Base-by-base conservation (phyloP, 2,329 filamentous ascomycete genomes). In the Aspergillus jensenii region DNA sequence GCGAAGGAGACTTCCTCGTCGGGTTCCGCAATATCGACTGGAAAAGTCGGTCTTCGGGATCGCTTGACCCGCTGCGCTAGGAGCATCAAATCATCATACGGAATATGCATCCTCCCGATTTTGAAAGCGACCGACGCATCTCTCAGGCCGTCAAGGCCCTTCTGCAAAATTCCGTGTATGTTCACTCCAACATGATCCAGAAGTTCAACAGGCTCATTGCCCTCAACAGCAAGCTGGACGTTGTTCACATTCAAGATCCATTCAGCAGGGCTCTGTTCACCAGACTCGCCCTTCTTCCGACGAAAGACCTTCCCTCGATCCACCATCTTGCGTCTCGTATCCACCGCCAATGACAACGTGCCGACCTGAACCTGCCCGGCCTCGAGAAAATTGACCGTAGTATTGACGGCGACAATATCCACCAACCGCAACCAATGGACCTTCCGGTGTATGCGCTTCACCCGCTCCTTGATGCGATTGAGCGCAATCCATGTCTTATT, bases 111-210 rank as follows among this genome's bases (percentile, higher is more conserved):
- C 55, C 93, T 87, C 15, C 96, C 95, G 39, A 97, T 82, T 75
- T 99, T 99, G 62, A 98, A 79, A 0, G 92, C 89, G 59, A 99
- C 87, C 1, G 93, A 91, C 0, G 93, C 90, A 78, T 99, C 95
- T 59, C 91, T 87, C 33, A 99, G 82, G 0, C 93, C 95, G 62
- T 96, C 91, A 45, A 91, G 79, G 39, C 92, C 87, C 63, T 90
- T 89, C 74, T 96, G 91, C 27, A 99, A 79, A 60, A 96, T 87
- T 6, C 96, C 95, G 73, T 99, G 93, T 47, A 99, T 84, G 67
- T 96, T 98, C 59, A 98, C 79, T 3, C 90, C 89, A 59, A 90
- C 87, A 68, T 92, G 90, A 73, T 99, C 96, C 64, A 99, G 78
- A 2, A 99, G 79, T 74, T 99, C 93, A 56, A 91, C 87, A 1